Evolutionary conservation across 164 flowering plant genomes (phyloP), one percentile per base, ranked within the genome.

Genomic region (Saururus chinensis): DNA sequence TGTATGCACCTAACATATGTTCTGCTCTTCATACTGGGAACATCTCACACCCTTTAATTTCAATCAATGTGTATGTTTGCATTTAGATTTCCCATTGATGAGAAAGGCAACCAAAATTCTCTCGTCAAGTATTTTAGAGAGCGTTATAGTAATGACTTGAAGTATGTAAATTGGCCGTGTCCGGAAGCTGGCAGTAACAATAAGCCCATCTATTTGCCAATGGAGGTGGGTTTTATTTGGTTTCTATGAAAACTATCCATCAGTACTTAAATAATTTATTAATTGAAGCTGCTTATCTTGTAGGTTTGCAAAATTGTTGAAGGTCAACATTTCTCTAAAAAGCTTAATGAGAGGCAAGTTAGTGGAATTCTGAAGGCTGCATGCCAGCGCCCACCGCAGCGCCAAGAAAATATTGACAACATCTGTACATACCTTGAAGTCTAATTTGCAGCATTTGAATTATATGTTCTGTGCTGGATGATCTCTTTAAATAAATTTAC

Each of bases 291-390:
- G 4, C 35, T 7, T 1, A 10, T 35, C 1, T 19, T 40, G 37
- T 64, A 88, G 95, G 63, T 83, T 4, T 86, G 93, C 67, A 70
- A 19, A 35, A 84, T 92, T 66, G 81, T 67, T 2, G 67, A 67
- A 22, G 95, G 95, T 8, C 93, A 86, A 52, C 69, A 84, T 14
- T 91, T 77, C 41, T 13, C 82, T 0, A 84, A 75, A 63, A 83
- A 80, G 41, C 58, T 91, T 53, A 88, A 79, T 74, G 95, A 88
- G 59, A 74, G 53, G 40, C 98, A 87, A 61, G 85, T 91, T 0
- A 75, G 84, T 65, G 74, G 65, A 4, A 56, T 88, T 0, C 62
- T 91, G 21, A 81, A 62, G 61, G 95, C 81, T 14, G 74, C 96
- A 0, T 88, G 96, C 68, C 81, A 84, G 62, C 80, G 95, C 0